phyloP scores from a whole-genome alignment of 495 filamentous ascomycete species.

The Penicillium taxi region DNA sequence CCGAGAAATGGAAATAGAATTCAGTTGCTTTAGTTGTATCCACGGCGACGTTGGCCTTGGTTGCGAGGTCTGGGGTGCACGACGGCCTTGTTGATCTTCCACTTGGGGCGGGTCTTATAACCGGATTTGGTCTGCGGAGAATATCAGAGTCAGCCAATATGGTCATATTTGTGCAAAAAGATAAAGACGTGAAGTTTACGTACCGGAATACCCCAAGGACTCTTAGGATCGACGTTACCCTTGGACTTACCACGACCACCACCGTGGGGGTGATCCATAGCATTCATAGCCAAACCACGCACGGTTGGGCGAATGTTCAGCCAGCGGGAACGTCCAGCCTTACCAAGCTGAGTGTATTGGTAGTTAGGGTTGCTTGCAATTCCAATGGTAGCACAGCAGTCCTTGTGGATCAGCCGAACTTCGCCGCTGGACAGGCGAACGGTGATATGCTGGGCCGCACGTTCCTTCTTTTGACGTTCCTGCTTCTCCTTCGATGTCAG shows the following conservation, averaged over 20 bases:
- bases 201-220: constrained; percentile 94
- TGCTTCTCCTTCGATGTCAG: constrained; percentile 34
- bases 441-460: constrained; percentile 58
- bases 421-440: constrained; percentile 88
- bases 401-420: constrained; percentile 74
- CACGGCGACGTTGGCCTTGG: constrained; percentile 59
- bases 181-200: constrained; percentile 29
- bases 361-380: constrained; percentile 88
- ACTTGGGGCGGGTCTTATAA: constrained; percentile 81
- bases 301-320: constrained; percentile 90
- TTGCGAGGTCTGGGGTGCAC: constrained; percentile 67
- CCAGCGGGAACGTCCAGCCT: constrained; percentile 89
- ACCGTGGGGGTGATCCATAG: constrained; percentile 92
- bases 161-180: not conserved
- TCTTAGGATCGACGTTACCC: constrained; percentile 89
- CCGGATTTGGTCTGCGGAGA: constrained; percentile 74
- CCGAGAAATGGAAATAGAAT: not conserved
- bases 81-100: constrained; percentile 75
- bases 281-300: constrained; percentile 96
- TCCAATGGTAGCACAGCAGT: constrained; percentile 90
- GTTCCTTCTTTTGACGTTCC: constrained; percentile 40
- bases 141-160: constrained; percentile 13
- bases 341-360: constrained; percentile 83
- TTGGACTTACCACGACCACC: constrained; percentile 98
- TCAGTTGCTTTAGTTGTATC: constrained; percentile 30